Percentiles rank a stretch among this genome's conserved stretches.
Conservation (phyloP, 768 basidiomycete genomes). For the Rhodotorula toruloides region DNA sequence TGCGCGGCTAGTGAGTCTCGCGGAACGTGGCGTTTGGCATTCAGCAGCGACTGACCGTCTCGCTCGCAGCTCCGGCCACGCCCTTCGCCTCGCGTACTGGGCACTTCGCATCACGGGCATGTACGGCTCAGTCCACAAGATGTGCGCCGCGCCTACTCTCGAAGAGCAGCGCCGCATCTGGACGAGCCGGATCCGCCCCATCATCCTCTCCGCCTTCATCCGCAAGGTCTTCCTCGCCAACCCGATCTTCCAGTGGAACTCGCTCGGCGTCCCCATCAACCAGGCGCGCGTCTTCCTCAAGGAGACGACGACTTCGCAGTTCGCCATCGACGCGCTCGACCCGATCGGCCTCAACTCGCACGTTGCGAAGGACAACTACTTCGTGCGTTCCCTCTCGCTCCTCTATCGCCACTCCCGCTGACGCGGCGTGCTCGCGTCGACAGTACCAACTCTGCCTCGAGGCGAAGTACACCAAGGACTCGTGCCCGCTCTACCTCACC, state of each 20-base stretch:
- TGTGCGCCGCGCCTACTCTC: slow-evolving; percentile 57
- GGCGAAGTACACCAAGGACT: slow-evolving; percentile 40
- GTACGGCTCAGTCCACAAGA: slow-evolving; percentile 54
- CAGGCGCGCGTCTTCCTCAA: slow-evolving; percentile 48
- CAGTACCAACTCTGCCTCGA: slow-evolving; percentile 32
- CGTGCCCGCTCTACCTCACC: slow-evolving; percentile 60
- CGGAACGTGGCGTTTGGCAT: too few relatives aligned
- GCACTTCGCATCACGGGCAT: slow-evolving; percentile 62
- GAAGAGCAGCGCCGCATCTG: slow-evolving; percentile 62
- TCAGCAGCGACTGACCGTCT: neutral
- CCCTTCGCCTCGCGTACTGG: slow-evolving; percentile 59
- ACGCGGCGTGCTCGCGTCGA: neutral
- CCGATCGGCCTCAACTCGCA: slow-evolving; percentile 49
- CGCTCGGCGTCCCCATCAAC: slow-evolving; percentile 67
- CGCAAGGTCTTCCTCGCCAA: slow-evolving; percentile 55
- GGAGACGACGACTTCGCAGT: slow-evolving; percentile 46
- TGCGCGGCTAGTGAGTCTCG: slow-evolving; percentile 63
- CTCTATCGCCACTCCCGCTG: neutral
- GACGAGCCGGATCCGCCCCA: slow-evolving; percentile 57
- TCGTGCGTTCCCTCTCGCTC: slow-evolving; percentile 44
- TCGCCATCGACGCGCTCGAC: slow-evolving; percentile 49
- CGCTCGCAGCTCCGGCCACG: slow-evolving; percentile 34
- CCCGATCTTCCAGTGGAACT: slow-evolving; percentile 63
- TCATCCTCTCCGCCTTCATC: slow-evolving; percentile 59
- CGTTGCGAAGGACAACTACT: slow-evolving; percentile 61